Conservation (phyloP, 352 stramenopile genomes). For the Phytophthora sojae region DNA sequence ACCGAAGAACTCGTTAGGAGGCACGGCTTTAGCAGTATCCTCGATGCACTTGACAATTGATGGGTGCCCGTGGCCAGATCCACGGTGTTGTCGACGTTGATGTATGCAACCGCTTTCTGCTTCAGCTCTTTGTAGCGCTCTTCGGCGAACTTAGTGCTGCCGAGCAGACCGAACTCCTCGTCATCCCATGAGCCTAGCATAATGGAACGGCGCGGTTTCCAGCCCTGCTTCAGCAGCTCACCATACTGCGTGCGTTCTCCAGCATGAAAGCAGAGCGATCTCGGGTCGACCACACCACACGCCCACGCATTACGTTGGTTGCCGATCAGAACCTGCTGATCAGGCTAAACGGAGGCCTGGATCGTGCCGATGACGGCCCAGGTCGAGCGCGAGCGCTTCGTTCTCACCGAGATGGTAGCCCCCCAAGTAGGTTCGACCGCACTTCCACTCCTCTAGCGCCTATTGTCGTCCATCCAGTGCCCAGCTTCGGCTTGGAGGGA, state of each 20-base stretch:
- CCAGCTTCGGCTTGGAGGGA: too few relatives aligned
- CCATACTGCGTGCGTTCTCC: constrained; percentile 70
- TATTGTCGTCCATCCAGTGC: background rate
- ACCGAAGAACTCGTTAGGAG: constrained; percentile 39
- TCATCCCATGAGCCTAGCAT: constrained; percentile 74
- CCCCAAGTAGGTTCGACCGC: constrained; percentile 39
- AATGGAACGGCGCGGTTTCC: constrained; percentile 67
- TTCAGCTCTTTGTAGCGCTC: constrained; percentile 46
- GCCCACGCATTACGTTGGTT: constrained; percentile 88
- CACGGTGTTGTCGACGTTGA: constrained; percentile 81
- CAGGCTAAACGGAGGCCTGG: constrained; percentile 42
- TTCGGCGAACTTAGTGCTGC: constrained; percentile 78
- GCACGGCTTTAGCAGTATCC: constrained; percentile 52
- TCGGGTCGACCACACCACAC: constrained; percentile 74
- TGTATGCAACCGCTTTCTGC: constrained; percentile 64
- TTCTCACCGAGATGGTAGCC: constrained; percentile 71
- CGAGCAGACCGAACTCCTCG: constrained; percentile 80
- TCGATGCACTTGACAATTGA: constrained; percentile 62
- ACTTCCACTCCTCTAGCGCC: constrained; percentile 54
- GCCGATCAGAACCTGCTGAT: constrained; percentile 60
- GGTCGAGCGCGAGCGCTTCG: constrained; percentile 22
- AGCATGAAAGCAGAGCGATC: constrained; percentile 64
- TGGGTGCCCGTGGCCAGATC: constrained; percentile 56
- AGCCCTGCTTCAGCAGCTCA: constrained; percentile 60
- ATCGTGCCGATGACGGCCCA: constrained; percentile 48